Evolutionary conservation across 495 filamentous ascomycete genomes (phyloP), one percentile per base, ranked within the genome.

Genomic region (Neurospora sp.): DNA sequence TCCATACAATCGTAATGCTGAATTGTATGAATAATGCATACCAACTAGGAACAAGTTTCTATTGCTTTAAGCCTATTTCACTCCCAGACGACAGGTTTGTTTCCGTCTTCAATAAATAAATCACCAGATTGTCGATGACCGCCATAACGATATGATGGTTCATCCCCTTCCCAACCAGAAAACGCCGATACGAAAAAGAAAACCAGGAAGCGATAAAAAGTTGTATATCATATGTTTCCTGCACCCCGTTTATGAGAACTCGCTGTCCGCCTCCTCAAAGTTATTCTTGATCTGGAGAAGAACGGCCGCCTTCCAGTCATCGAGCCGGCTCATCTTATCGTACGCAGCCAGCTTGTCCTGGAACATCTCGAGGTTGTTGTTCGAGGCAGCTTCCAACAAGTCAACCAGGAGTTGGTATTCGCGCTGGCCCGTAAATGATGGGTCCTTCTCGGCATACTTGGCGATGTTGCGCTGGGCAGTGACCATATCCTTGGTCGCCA

Each of bases 221-320:
- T 9, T 35, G 53, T 65, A 65, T 37, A 70, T 65, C 35, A 31
- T 41, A 22, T 31, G 22, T 16, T 7, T 7, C 53, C 37, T 72
- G 18, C 59, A 31, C 6, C 48, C 61, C 18, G 10, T 71, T 78
- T 71, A 86, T 38, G 85, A 81, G 74, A 87, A 87, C 76, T 87
- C 85, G 72, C 85, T 84, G 72, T 95, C 93, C 5, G 86, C 90
- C 73, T 89, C 88, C 83, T 93, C 91, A 77, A 96, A 94, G 70
- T 83, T 86, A 77, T 89, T 89, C 88, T 97, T 97, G 77, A 97
- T 85, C 77, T 89, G 87, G 77, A 97, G 80, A 69, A 97, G 82
- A 44, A 97, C 86, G 44, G 91, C 93, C 71, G 92, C 96, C 90
- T 97, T 95, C 94, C 95, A 98, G 85, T 94, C 94, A 78, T 97